A percentile compares a stretch with the other conserved stretches of the same genome.
Conservation (phyloP, 2,329 filamentous ascomycete genomes). For the Biscogniauxia mediterranea region DNA sequence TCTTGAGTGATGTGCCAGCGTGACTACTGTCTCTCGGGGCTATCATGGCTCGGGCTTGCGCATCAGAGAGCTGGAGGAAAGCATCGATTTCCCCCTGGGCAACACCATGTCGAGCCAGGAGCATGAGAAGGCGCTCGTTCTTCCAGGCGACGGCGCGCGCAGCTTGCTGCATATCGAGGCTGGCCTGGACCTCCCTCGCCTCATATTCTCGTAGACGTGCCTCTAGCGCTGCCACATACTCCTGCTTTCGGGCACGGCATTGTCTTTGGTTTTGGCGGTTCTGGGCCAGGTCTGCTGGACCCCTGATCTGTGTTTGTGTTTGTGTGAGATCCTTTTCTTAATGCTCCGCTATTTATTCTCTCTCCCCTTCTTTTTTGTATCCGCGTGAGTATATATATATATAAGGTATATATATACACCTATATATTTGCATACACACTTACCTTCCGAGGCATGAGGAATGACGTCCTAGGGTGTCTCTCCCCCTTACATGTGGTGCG, state of each 20-base stretch:
- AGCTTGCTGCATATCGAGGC: slow-evolving; percentile 52
- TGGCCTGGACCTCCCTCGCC: slow-evolving; percentile 46
- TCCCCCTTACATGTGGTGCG: too few species aligned
- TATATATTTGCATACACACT: neutral
- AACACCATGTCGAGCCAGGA: slow-evolving; percentile 42
- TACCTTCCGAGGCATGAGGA: neutral
- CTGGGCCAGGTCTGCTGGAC: slow-evolving; percentile 18
- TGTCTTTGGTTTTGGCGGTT: slow-evolving; percentile 53
- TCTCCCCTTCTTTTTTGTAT: neutral
- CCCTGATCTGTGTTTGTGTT: slow-evolving; percentile 13
- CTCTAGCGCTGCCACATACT: slow-evolving; percentile 49
- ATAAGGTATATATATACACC: too few species aligned
- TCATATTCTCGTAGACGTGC: slow-evolving; percentile 46
- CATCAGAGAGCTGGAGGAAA: slow-evolving; percentile 31
- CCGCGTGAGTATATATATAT: neutral
- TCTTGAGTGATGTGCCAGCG: neutral
- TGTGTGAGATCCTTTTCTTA: neutral
- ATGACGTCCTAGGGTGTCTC: neutral
- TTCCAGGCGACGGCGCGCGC: slow-evolving; percentile 49
- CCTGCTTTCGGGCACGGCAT: slow-evolving; percentile 49
- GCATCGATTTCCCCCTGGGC: slow-evolving; percentile 38
- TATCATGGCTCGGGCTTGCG: slow-evolving; percentile 14
- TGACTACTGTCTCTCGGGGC: neutral
- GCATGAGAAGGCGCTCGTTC: slow-evolving; percentile 44
- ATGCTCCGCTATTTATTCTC: too few species aligned